phyloP scores from a whole-genome alignment of 371 early-diverging fungal species.

The Polyrhizophydium stewartii region DNA sequence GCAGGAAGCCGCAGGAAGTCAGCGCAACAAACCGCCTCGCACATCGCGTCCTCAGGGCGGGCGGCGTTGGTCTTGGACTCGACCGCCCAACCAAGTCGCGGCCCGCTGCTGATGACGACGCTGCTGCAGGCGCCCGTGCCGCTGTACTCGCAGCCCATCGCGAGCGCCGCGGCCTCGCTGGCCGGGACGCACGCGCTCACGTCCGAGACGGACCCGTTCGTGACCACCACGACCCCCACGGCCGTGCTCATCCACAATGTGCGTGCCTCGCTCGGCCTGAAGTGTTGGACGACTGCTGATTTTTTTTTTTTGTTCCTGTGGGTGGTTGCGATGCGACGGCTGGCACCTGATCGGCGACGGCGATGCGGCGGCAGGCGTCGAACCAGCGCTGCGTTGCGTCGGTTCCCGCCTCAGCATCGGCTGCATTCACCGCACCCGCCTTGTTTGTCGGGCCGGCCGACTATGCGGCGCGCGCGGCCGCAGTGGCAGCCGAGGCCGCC shows the following conservation, averaged over 20 bases:
- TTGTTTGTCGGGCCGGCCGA: neutral
- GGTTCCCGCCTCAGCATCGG: neutral
- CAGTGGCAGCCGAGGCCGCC: neutral
- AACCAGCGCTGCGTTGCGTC: slow-evolving; percentile 1
- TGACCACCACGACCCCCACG: neutral
- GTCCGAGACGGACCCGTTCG: neutral
- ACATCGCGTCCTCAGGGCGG: too few relatives aligned
- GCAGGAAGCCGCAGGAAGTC: too few relatives aligned
- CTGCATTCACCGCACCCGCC: neutral
- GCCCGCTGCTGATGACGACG: neutral
- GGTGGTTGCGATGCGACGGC: too few relatives aligned
- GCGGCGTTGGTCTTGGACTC: too few relatives aligned
- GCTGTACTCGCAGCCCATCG: neutral
- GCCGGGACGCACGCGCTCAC: neutral
- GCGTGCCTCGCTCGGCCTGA: neutral
- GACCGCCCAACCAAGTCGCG: too few relatives aligned
- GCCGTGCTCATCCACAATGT: neutral
- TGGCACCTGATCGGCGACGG: too few relatives aligned
- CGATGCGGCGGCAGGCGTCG: neutral
- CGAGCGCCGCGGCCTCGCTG: neutral
- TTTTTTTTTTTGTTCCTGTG: neutral
- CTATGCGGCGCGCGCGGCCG: neutral
- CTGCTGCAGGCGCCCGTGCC: neutral
- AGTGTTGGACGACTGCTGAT: too few relatives aligned
- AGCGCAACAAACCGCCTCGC: too few relatives aligned